Evolutionary conservation across 805 yeast genomes (phyloP).

Genomic region (Clavispora carvajalis): DNA sequence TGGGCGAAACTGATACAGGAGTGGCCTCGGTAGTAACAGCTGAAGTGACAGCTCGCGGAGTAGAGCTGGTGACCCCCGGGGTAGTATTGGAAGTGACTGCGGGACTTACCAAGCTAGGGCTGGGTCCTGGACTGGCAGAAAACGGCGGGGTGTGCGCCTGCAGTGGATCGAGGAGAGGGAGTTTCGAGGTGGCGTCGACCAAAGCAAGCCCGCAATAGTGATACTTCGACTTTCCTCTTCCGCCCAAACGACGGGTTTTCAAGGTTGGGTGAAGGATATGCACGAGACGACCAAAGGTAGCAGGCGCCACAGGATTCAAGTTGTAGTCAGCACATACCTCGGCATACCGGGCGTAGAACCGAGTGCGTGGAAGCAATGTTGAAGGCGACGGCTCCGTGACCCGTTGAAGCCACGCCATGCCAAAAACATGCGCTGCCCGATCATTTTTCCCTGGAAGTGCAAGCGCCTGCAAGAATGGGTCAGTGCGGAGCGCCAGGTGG

Average conservation of each 20-base stretch:
- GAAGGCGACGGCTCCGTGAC: slow-evolving; percentile 50
- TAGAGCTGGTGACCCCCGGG: not conserved
- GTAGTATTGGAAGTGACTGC: not conserved
- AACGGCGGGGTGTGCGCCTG: slow-evolving; percentile 11
- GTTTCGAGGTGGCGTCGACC: slow-evolving; percentile 1
- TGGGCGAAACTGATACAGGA: not conserved
- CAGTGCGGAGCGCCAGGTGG: slow-evolving; percentile 1
- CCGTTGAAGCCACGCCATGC: slow-evolving; percentile 73
- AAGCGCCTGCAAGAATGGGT: not conserved
- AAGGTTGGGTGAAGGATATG: slow-evolving; percentile 47
- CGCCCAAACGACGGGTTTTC: slow-evolving; percentile 74
- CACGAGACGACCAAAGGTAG: slow-evolving; percentile 58
- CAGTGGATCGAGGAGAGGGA: slow-evolving; percentile 1
- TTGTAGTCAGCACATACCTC: slow-evolving; percentile 33
- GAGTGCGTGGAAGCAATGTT: slow-evolving; percentile 39
- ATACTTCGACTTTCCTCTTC: slow-evolving; percentile 76
- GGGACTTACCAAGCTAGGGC: slow-evolving; percentile 3
- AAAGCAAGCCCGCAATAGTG: slow-evolving; percentile 75
- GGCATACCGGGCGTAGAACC: slow-evolving; percentile 39
- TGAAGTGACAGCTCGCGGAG: not conserved
- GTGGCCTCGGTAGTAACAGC: not conserved
- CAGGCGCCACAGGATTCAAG: slow-evolving; percentile 64
- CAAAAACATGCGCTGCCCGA: slow-evolving; percentile 54
- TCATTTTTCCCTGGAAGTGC: not conserved
- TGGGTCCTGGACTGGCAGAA: not conserved